Evolutionary conservation across 2,329 filamentous ascomycete species (phyloP), one percentile per base, ranked within the genome.

Genomic region (Sporothrix mexicana): DNA sequence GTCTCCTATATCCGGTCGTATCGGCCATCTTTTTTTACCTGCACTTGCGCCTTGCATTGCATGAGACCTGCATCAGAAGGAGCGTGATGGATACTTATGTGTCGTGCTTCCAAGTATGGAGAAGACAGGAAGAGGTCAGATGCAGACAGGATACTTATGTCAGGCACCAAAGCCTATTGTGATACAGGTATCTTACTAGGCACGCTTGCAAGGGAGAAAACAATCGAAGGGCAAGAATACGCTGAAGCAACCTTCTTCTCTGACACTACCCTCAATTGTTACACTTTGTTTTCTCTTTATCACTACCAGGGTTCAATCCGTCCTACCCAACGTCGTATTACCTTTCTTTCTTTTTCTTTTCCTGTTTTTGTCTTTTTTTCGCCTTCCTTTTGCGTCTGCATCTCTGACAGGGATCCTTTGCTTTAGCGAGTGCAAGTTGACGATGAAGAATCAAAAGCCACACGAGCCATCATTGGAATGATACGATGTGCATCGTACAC

Each of bases 1-100:
- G 30, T 23, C 43, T 67, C 43, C 23, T 67, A 43, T 43, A 67
- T 66, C 59, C 23, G 36, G 59, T 45, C 59, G 41, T 67, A n/a
- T 51, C 62, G 20, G 30, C 30, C 57, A 17, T 41, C 17, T 10
- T 4, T n/a, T 25, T 49, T n/a, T 45, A 36, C 30, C 4, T 10
- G 59, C 23, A 51, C 64, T 25, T n/a, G 45, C 45, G 23, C 45
- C 43, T 36, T 30, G 64, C 64, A 51, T 67, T 36, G 64, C 64
- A 67, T 30, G 23, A 36, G 43, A 51, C 64, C 45, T 67, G 64
- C 64, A 51, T 41, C 8, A 13, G 25, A 61, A 36, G 23, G 23
- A n/a, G 36, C 30, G 10, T 10, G 9, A 25, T 10, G 9, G 5
- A 13, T 53, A 53, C n/a, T 10, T 53, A 10, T 20, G n/a, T 20